These are phyloP conservation scores for Macrolepiota fuliginosa DNA, from an alignment of 768 basidiomycete genomes.

Conservation along the genomic window DNA sequence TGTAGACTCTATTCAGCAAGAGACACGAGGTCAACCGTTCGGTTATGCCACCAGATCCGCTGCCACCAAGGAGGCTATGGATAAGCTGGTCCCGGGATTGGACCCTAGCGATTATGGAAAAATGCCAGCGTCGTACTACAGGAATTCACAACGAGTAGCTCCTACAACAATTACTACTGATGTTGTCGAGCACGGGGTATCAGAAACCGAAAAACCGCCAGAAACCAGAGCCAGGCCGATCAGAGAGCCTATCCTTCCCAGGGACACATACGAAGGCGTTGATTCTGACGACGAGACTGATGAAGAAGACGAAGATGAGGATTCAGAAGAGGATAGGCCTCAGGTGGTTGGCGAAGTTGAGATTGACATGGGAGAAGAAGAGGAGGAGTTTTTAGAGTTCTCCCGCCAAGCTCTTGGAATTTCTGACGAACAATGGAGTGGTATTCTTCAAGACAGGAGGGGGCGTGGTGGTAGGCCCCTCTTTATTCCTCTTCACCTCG, in stretches of 20 bases:
- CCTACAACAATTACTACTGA: conserved; percentile 44
- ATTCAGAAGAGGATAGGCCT: conserved; percentile 79
- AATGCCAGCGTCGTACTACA: conserved; percentile 72
- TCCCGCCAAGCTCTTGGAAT: conserved; percentile 91
- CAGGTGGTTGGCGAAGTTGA: conserved; percentile 83
- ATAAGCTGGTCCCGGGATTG: conserved; percentile 77
- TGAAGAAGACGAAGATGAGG: conserved; percentile 55
- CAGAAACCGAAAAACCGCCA: conserved; percentile 8
- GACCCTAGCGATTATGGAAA: conserved; percentile 85
- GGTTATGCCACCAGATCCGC: conserved; percentile 1
- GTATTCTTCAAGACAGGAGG: conserved; percentile 79
- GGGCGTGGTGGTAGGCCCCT: conserved; percentile 70
- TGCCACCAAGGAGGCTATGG: conserved; percentile 46
- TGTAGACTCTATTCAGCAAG: conserved; percentile 19
- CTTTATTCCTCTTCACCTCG: conserved; percentile 11
- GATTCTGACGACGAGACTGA: conserved; percentile 89
- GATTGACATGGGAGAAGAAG: conserved; percentile 89
- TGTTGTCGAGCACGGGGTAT: conserved; percentile 27
- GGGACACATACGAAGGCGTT: conserved; percentile 86
- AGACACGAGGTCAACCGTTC: conserved; percentile 22
- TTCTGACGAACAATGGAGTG: conserved; percentile 81
- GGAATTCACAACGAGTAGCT: conserved; percentile 66
- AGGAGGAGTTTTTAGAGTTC: conserved; percentile 94
- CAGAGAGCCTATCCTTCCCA: conserved; percentile 76
- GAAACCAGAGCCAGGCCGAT: conserved; percentile 41